phyloP scores from a whole-genome alignment of 768 basidiomycete species.

The Hericium coralloides region DNA sequence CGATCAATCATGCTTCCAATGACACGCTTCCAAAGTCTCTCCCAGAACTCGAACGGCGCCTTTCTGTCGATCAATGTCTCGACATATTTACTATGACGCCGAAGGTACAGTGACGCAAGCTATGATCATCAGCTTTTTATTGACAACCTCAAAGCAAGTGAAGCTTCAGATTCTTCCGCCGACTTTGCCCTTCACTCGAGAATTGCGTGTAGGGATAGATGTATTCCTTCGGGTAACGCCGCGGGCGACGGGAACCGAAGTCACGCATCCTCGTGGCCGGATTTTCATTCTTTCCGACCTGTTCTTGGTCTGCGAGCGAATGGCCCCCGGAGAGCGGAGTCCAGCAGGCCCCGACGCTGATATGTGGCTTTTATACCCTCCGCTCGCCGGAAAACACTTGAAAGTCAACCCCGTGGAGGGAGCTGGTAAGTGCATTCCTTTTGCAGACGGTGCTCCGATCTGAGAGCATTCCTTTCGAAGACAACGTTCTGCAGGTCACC shows the following conservation, averaged over 20 bases:
- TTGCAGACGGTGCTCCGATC: constrained; percentile 1
- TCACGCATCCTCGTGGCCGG: constrained; percentile 71
- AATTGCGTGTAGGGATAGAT: constrained; percentile 63
- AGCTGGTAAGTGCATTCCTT: constrained; percentile 37
- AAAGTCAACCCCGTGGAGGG: constrained; percentile 53
- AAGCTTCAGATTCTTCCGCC: constrained; percentile 86
- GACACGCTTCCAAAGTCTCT: constrained; percentile 48
- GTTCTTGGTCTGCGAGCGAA: constrained; percentile 83
- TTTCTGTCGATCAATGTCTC: constrained; percentile 69
- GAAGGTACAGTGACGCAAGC: constrained; percentile 42
- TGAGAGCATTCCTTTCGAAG: constrained; percentile 30
- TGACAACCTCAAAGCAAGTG: constrained; percentile 50
- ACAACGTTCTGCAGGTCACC: constrained; percentile 62
- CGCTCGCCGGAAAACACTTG: constrained; percentile 89
- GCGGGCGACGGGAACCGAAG: constrained; percentile 60
- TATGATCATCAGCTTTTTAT: constrained; percentile 8
- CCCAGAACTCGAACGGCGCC: constrained; percentile 69
- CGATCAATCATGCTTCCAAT: constrained; percentile 43
- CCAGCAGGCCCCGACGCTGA: constrained; percentile 50
- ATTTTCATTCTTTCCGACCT: constrained; percentile 89
- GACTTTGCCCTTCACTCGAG: constrained; percentile 65
- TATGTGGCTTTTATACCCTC: constrained; percentile 92
- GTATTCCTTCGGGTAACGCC: constrained; percentile 74
- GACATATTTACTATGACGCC: constrained; percentile 96
- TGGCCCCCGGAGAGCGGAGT: constrained; percentile 51